Evolutionary conservation across 257 asterid genomes (phyloP).

Genomic region (Solanum pennellii): DNA sequence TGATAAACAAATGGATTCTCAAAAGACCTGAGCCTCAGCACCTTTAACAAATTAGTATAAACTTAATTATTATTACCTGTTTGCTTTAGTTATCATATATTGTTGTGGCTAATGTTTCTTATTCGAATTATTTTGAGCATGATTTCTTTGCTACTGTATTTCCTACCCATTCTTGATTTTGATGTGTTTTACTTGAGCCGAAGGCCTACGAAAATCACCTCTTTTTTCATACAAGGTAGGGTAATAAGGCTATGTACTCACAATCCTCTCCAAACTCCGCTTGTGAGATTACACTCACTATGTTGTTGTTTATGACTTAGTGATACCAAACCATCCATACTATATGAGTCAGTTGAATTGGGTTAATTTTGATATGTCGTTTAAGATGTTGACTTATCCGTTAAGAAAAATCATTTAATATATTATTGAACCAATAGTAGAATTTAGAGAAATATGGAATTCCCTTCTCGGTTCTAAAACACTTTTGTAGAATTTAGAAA

Average conservation of each 20-base stretch:
- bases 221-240: background rate
- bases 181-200: background rate
- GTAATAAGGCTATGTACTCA: background rate
- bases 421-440: background rate
- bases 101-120: too few relatives aligned
- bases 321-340: too few relatives aligned
- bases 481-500: background rate
- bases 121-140: background rate
- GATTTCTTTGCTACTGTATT: background rate
- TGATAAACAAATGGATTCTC: too few relatives aligned
- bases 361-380: background rate
- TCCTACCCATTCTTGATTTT: background rate
- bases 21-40: too few relatives aligned
- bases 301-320: background rate
- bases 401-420: background rate
- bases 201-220: background rate
- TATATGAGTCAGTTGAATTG: too few relatives aligned
- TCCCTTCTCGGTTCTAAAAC: too few relatives aligned
- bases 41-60: too few relatives aligned
- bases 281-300: background rate
- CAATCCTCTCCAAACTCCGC: background rate
- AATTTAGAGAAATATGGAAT: background rate
- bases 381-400: background rate
- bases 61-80: too few relatives aligned
- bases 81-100: too few relatives aligned